Evolutionary conservation across 2,329 filamentous ascomycete genomes (phyloP).

Genomic region (Fusarium sp.): DNA sequence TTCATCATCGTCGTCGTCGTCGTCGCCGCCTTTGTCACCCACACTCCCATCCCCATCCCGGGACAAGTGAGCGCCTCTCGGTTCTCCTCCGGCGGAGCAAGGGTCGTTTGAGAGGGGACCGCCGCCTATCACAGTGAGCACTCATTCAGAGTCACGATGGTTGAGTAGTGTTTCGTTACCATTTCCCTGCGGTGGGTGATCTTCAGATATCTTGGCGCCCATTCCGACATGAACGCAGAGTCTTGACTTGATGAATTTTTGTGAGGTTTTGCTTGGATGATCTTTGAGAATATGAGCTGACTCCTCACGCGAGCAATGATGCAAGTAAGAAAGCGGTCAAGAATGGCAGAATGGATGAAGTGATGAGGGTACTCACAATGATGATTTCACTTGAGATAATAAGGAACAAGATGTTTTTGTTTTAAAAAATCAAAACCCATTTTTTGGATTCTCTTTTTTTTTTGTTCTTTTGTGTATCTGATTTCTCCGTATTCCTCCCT

Average conservation of each 20-base stretch:
- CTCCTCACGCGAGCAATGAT: background rate
- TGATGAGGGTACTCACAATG: background rate
- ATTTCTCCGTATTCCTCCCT: constrained; percentile 33
- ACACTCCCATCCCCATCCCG: constrained; percentile 58
- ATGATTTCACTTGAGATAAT: background rate
- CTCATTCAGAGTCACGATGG: background rate
- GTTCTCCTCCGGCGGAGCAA: constrained; percentile 53
- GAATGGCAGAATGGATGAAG: constrained; percentile 14
- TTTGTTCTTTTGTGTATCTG: constrained; percentile 35
- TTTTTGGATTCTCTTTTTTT: constrained; percentile 33
- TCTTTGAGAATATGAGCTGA: constrained; percentile 11
- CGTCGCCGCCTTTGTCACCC: constrained; percentile 48
- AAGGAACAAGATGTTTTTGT: constrained; percentile 5
- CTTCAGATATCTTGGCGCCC: constrained; percentile 56
- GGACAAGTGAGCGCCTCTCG: constrained; percentile 55
- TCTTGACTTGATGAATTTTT: constrained; percentile 8
- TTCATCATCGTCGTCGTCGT: constrained; percentile 46
- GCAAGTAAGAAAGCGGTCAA: constrained; percentile 20
- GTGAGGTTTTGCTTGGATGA: constrained; percentile 5
- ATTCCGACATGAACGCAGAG: constrained; percentile 49
- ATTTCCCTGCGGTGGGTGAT: constrained; percentile 49
- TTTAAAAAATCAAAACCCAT: constrained; percentile 27
- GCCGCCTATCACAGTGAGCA: constrained; percentile 32
- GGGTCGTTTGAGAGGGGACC: constrained; percentile 33
- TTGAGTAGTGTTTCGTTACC: constrained; percentile 43